These are phyloP conservation scores for Eucalyptus fibrosa DNA, from an alignment of 345 rosid genomes.

Conservation along the genomic window DNA sequence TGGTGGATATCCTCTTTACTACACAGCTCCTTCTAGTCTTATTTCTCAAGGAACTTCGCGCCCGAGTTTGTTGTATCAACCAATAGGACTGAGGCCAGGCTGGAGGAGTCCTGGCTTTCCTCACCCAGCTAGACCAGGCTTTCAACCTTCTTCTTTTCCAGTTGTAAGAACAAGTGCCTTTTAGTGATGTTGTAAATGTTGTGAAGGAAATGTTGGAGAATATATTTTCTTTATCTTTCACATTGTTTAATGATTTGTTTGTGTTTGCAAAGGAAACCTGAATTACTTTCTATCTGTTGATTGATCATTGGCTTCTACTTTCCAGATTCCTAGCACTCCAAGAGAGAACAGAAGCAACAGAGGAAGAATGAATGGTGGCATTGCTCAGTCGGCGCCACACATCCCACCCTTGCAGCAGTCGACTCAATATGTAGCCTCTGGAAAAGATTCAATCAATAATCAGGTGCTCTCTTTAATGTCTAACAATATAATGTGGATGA, in stretches of 20 bases:
- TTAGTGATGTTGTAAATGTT: background rate
- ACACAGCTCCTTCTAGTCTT: slow-evolving; percentile 35
- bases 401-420: slow-evolving; percentile 31
- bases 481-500: background rate
- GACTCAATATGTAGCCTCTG: slow-evolving; percentile 11
- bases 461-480: background rate
- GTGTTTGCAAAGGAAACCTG: background rate
- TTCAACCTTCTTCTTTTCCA: slow-evolving; percentile 35
- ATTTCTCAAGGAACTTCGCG: slow-evolving; percentile 34
- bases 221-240: background rate
- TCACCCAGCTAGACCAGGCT: slow-evolving; percentile 33
- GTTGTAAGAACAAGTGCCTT: slow-evolving; percentile 8
- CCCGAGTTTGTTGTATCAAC: slow-evolving; percentile 44
- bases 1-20: slow-evolving; percentile 49
- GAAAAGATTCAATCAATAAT: slow-evolving; percentile 37
- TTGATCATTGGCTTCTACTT: background rate
- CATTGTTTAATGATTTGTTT: background rate
- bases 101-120: slow-evolving; percentile 41
- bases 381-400: slow-evolving; percentile 19
- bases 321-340: slow-evolving; percentile 26
- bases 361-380: slow-evolving; percentile 27
- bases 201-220: background rate
- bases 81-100: slow-evolving; percentile 40
- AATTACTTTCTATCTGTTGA: background rate
- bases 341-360: slow-evolving; percentile 38